These are phyloP conservation scores for Acephala macrosclerotiorum DNA, from an alignment of 2,329 filamentous ascomycete species.

Conservation along the genomic window DNA sequence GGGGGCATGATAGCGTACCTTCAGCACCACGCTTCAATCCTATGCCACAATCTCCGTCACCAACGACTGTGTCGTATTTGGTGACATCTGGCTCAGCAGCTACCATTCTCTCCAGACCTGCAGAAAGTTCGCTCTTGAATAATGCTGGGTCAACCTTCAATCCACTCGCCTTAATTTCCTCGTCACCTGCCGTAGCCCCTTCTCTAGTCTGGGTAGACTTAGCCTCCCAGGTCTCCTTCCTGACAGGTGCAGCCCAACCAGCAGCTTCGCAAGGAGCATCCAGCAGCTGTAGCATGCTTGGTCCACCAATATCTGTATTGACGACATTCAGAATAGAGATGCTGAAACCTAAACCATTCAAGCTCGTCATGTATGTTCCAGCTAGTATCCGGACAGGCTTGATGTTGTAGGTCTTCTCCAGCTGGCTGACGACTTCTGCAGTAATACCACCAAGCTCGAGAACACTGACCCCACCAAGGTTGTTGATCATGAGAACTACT, in stretches of 20 bases:
- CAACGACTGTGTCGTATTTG: constrained; percentile 73
- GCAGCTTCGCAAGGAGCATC: constrained; percentile 72
- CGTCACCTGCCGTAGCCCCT: constrained; percentile 33
- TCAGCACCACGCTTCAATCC: constrained; percentile 75
- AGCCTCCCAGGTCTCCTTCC: constrained; percentile 64
- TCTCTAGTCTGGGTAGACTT: constrained; percentile 47
- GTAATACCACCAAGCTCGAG: constrained; percentile 73
- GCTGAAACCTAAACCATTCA: constrained; percentile 77
- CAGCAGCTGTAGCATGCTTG: constrained; percentile 68
- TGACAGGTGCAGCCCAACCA: constrained; percentile 70
- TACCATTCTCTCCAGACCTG: constrained; percentile 65
- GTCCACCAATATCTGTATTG: constrained; percentile 54
- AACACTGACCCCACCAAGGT: constrained; percentile 72
- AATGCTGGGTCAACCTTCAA: constrained; percentile 41
- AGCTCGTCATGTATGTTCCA: constrained; percentile 75
- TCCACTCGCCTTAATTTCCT: constrained; percentile 45
- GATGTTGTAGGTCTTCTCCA: constrained; percentile 64
- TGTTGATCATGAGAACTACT: constrained; percentile 72
- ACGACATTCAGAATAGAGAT: constrained; percentile 69
- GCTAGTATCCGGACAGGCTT: constrained; percentile 67
- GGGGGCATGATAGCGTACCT: constrained; percentile 39
- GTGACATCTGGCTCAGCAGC: constrained; percentile 71
- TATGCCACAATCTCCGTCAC: constrained; percentile 76
- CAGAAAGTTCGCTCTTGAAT: constrained; percentile 60
- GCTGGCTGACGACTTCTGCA: constrained; percentile 68